Evolutionary conservation across 176 grass and related monocot species (phyloP), one percentile per base, ranked within the genome.

Genomic region (Oryza meridionalis): DNA sequence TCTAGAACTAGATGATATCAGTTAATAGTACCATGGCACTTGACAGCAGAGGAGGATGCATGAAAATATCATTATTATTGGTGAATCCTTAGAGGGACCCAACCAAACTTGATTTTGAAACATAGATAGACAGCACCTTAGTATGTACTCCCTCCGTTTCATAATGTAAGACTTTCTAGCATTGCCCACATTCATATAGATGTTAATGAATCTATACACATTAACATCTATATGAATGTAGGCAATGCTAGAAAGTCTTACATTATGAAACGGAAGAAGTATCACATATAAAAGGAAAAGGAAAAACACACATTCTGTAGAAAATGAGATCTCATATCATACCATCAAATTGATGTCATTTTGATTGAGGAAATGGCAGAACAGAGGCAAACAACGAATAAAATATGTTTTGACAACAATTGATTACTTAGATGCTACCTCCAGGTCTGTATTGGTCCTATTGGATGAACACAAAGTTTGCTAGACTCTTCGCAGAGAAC

Each of bases 381-480:
- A 65, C 63, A 77, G 42, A 81, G 68, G 68, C 65, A 66, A 63
- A 33, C 19, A 81, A 72, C 11, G 27, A 16, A 89, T 70, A 84
- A 80, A 84, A 73, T 16, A 7, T 67, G 51, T n/a, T 68, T 43
- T 61, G 17, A 5, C 49, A 59, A 61, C 5, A 80, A 58, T 8
- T 33, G 46, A 25, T 35, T 65, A 80, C 33, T 78, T 67, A 46
- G 38, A 82, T 87, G 44, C 33, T 92, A 98, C 93, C 93, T 95
- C 96, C 96, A 88, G 96, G 96, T 94, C 93, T 95, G 77, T 27
- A 27, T 27, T 27, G 26, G 26, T 27, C 26, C 26, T 83, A 95
- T 87, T 98, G 96, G 73, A 98, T 94, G 78, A 98, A 98, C 62
- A 93, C 96, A 29, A 94, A 98, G 82, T 98, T 98, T 75, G 93